Evolutionary conservation across 129 eudicot genomes (phyloP).

Genomic region (Ambrosia artemisiifolia): DNA sequence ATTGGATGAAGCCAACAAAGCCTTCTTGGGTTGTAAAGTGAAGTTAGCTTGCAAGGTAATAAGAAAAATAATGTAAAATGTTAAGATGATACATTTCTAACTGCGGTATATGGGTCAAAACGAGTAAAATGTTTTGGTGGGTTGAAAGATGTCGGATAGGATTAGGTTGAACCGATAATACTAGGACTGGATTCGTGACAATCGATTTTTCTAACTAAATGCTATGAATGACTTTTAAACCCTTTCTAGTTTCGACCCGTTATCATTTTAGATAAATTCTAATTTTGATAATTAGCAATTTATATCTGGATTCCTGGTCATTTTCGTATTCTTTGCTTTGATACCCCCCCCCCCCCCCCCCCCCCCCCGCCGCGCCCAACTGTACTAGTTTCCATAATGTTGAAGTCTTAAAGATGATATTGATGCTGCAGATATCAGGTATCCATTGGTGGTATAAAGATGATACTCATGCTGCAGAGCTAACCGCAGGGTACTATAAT

Average conservation of each 20-base stretch:
- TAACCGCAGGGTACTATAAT: slow-evolving; percentile 83
- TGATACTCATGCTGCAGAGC: slow-evolving; percentile 73
- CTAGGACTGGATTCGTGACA: not conserved
- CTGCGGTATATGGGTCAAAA: not conserved
- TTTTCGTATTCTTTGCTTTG: not conserved
- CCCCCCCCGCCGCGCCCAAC: not conserved
- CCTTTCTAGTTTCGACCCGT: not conserved
- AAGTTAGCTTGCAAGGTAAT: slow-evolving; percentile 75
- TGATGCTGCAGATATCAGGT: slow-evolving; percentile 60
- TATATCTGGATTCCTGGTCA: not conserved
- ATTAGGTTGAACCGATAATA: not conserved
- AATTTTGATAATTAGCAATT: not conserved
- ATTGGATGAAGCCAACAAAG: slow-evolving; percentile 85
- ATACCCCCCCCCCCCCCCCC: not conserved
- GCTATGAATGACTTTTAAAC: not conserved
- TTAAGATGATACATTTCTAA: not conserved
- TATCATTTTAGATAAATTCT: not conserved
- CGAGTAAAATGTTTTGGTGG: not conserved
- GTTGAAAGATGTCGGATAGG: not conserved
- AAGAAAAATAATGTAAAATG: not conserved
- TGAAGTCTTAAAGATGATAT: not conserved
- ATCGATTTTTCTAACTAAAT: not conserved
- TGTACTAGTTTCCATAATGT: not conserved
- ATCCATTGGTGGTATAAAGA: slow-evolving; percentile 95
- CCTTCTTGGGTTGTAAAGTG: slow-evolving; percentile 64